Percentiles rank a stretch among this genome's conserved stretches.
These are phyloP conservation scores for Fomitopsis pulvina DNA, from an alignment of 768 basidiomycete genomes.

Conservation along the genomic window DNA sequence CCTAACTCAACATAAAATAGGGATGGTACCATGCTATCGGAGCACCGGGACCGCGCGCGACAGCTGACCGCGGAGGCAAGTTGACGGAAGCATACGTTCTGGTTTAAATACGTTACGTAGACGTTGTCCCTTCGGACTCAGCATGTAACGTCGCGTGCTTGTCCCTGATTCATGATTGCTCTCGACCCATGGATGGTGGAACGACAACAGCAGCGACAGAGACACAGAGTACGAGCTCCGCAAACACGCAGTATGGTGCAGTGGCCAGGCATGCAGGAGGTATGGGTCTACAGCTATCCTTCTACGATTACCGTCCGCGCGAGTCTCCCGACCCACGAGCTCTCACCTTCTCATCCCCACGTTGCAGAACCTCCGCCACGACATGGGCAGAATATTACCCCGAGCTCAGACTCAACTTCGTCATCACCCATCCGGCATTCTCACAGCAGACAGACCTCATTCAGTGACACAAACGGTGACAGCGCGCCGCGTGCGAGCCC, in stretches of 20 bases:
- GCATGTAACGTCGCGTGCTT: background rate
- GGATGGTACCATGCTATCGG: too few relatives aligned
- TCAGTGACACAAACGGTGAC: background rate
- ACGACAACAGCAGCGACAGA: background rate
- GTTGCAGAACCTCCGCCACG: slow-evolving; percentile 1
- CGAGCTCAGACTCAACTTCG: background rate
- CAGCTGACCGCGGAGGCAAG: background rate
- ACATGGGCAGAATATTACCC: background rate
- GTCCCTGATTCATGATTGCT: background rate
- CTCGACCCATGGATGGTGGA: background rate
- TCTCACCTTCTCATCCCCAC: background rate
- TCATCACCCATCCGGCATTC: background rate
- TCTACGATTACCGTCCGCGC: background rate
- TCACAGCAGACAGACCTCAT: background rate
- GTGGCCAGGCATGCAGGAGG: background rate
- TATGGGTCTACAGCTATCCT: background rate
- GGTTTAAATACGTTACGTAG: background rate
- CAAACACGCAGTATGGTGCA: background rate
- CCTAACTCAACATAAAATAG: too few relatives aligned
- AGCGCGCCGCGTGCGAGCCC: background rate
- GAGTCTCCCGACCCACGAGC: background rate
- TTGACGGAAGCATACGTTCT: background rate
- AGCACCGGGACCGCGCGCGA: background rate
- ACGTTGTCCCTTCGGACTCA: background rate
- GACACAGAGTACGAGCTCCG: background rate